These are phyloP conservation scores for Immersiporthe knoxdaviesiana DNA, from an alignment of 2,329 filamentous ascomycete genomes.

Conservation along the genomic window DNA sequence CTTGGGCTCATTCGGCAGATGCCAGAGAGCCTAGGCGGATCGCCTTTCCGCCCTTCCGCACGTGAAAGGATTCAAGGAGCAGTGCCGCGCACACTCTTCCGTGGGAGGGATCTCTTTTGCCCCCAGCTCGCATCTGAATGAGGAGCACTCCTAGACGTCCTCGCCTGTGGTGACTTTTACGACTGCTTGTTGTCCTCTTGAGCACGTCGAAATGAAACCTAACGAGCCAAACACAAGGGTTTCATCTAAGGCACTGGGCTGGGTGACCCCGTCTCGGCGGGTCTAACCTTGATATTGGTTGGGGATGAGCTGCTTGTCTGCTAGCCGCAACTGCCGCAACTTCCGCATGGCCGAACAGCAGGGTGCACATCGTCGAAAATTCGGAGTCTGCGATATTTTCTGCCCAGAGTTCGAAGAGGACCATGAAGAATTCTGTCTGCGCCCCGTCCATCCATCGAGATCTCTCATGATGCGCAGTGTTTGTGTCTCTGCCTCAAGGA, in stretches of 20 bases:
- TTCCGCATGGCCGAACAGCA: background rate
- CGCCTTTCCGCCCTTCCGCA: background rate
- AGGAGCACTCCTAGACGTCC: background rate
- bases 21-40: background rate
- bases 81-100: too few species aligned
- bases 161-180: background rate
- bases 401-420: background rate
- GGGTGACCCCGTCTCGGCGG: background rate
- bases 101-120: background rate
- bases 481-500: background rate
- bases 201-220: background rate
- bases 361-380: background rate
- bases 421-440: too few species aligned
- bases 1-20: background rate
- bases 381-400: background rate
- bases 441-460: background rate
- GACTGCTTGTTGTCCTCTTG: too few species aligned
- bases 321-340: conserved; percentile 1
- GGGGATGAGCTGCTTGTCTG: background rate
- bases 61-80: background rate
- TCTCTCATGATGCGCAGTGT: background rate
- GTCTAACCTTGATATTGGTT: background rate
- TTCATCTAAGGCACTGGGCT: background rate
- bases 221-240: background rate
- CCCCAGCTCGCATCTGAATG: background rate